These are phyloP conservation scores for Pestalotiopsis sp. DNA, from an alignment of 2,329 filamentous ascomycete species.

Conservation along the genomic window DNA sequence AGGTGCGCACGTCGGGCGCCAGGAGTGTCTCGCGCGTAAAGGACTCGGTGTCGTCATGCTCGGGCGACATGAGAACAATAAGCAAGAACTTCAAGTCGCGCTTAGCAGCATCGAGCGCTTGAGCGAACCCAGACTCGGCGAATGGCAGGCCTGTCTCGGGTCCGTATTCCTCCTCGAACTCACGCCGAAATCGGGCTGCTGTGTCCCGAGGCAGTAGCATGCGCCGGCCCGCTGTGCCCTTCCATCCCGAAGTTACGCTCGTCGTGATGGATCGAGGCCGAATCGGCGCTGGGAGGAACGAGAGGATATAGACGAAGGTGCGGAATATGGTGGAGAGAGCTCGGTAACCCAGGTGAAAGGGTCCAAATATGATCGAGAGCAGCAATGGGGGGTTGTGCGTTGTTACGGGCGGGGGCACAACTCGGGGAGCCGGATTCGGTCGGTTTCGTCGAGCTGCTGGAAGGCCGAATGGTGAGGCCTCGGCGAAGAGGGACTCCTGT, in stretches of 20 bases:
- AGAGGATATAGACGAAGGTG: slow-evolving; percentile 76
- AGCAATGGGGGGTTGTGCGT: slow-evolving; percentile 74
- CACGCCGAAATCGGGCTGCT: slow-evolving; percentile 83
- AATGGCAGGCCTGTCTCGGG: slow-evolving; percentile 68
- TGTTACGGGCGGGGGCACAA: slow-evolving; percentile 76
- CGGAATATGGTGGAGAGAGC: slow-evolving; percentile 71
- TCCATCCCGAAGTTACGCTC: slow-evolving; percentile 51
- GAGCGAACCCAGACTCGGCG: slow-evolving; percentile 86
- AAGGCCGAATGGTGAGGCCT: slow-evolving; percentile 35
- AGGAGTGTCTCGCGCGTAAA: slow-evolving; percentile 86
- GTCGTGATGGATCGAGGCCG: slow-evolving; percentile 58
- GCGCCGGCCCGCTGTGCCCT: slow-evolving; percentile 70
- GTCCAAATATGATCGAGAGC: slow-evolving; percentile 77
- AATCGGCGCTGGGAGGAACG: slow-evolving; percentile 73
- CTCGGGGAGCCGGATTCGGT: slow-evolving; percentile 75
- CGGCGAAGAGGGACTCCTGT: slow-evolving; percentile 57
- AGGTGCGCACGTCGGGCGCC: slow-evolving; percentile 71
- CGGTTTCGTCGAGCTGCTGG: slow-evolving; percentile 34
- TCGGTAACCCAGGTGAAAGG: slow-evolving; percentile 77
- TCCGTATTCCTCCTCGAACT: slow-evolving; percentile 95
- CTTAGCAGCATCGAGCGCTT: slow-evolving; percentile 88
- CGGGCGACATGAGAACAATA: slow-evolving; percentile 85
- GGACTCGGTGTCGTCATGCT: slow-evolving; percentile 86
- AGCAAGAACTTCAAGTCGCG: slow-evolving; percentile 88
- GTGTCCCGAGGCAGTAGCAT: slow-evolving; percentile 85